Evolutionary conservation across 306 rosid genomes (phyloP).

Genomic region (Purshia tridentata): DNA sequence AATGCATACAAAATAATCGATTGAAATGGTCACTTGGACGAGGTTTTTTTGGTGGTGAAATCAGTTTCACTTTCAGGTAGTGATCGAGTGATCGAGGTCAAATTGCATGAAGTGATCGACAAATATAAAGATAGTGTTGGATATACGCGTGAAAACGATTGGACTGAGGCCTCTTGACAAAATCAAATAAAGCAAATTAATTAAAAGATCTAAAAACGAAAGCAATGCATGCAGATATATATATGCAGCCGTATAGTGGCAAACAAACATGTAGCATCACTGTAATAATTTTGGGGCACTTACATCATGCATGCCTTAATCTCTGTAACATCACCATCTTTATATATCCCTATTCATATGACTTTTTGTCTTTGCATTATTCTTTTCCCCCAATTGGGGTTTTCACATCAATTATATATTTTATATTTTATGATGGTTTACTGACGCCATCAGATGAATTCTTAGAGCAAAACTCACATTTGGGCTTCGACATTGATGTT

Average conservation of each 20-base stretch:
- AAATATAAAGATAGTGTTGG: background rate
- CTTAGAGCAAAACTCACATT: too few species aligned
- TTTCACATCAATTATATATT: too few species aligned
- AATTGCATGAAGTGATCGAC: too few species aligned
- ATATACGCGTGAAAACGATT: background rate
- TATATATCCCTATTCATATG: too few species aligned
- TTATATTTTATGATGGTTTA: too few species aligned
- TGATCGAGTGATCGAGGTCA: too few species aligned
- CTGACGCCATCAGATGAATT: too few species aligned
- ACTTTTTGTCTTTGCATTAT: background rate
- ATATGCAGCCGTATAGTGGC: background rate
- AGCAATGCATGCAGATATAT: background rate
- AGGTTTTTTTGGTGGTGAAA: background rate
- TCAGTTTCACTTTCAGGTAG: background rate
- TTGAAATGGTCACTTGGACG: background rate
- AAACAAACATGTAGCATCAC: background rate
- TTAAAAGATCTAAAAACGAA: background rate
- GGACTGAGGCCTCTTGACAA: background rate
- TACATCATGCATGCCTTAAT: too few species aligned
- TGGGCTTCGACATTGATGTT: too few species aligned
- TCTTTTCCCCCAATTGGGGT: background rate
- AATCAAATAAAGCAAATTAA: background rate
- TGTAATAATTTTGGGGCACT: background rate
- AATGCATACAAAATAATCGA: background rate
- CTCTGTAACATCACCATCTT: background rate